phyloP scores from a whole-genome alignment of 148 eudicot species.

The Arbutus unedo region DNA sequence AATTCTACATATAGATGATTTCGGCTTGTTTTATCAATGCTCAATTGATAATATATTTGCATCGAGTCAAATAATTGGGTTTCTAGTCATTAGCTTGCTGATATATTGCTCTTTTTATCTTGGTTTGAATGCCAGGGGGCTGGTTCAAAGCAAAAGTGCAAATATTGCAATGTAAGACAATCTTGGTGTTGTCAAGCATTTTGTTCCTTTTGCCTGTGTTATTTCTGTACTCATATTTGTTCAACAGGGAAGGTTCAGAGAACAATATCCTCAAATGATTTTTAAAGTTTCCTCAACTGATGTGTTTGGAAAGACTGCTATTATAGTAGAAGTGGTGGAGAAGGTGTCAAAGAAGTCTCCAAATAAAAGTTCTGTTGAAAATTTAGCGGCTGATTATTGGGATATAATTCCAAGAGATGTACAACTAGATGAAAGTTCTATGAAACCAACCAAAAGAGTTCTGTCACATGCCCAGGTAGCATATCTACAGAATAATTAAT shows the following conservation, averaged over 20 bases:
- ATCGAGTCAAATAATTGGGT: background rate
- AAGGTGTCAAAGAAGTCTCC: slow-evolving; percentile 30
- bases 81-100: slow-evolving; percentile 11
- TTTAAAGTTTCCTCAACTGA: slow-evolving; percentile 69
- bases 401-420: slow-evolving; percentile 67
- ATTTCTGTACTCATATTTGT: slow-evolving; percentile 8
- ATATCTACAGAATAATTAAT: background rate
- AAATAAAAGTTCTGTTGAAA: slow-evolving; percentile 16
- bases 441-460: slow-evolving; percentile 39
- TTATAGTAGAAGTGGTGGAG: slow-evolving; percentile 58
- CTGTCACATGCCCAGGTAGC: slow-evolving; percentile 70
- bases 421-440: slow-evolving; percentile 39
- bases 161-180: slow-evolving; percentile 75
- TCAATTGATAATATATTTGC: background rate
- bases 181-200: slow-evolving; percentile 8
- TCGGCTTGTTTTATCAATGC: background rate
- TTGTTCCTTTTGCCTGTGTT: slow-evolving; percentile 1
- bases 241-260: slow-evolving; percentile 46
- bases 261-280: slow-evolving; percentile 54
- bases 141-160: slow-evolving; percentile 45
- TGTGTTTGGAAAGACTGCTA: slow-evolving; percentile 59
- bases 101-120: slow-evolving; percentile 5
- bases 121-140: slow-evolving; percentile 41
- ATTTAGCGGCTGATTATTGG: slow-evolving; percentile 57
- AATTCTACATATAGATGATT: background rate